Conservation (phyloP, 2,329 filamentous ascomycete genomes). For the Nemania abortiva region DNA sequence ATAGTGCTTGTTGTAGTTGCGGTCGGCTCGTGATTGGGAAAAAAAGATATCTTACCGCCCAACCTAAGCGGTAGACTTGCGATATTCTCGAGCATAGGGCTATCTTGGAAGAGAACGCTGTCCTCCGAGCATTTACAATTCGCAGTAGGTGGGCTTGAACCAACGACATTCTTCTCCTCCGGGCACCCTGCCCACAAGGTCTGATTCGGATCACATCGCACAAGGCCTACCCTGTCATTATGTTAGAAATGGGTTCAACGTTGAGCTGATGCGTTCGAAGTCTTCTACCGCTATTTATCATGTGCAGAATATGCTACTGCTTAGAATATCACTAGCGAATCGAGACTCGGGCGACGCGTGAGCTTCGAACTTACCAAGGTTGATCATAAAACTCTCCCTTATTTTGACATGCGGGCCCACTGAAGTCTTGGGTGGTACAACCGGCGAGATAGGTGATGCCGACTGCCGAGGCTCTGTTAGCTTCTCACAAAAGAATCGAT, state of each 20-base stretch:
- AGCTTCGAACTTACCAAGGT: constrained; percentile 31
- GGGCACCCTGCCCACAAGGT: constrained; percentile 40
- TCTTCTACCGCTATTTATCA: not conserved
- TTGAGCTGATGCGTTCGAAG: not conserved
- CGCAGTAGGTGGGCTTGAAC: constrained; percentile 27
- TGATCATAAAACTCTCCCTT: constrained; percentile 41
- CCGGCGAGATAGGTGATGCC: constrained; percentile 41
- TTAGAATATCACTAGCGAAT: not conserved
- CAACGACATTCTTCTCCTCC: constrained; percentile 32
- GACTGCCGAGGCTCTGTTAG: constrained; percentile 31
- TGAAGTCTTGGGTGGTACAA: constrained; percentile 42
- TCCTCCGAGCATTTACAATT: constrained; percentile 37
- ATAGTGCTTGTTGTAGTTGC: not conserved
- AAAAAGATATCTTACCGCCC: constrained; percentile 37
- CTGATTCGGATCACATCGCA: constrained; percentile 34
- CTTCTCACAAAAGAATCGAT: not conserved
- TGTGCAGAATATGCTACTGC: too few relatives aligned
- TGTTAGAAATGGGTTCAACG: constrained; percentile 16
- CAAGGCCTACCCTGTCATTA: constrained; percentile 37
- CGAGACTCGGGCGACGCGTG: not conserved
- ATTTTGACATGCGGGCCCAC: constrained; percentile 36
- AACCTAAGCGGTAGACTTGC: constrained; percentile 32
- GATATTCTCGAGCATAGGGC: constrained; percentile 34
- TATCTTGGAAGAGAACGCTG: constrained; percentile 31
- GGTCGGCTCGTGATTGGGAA: constrained; percentile 27